Evolutionary conservation across 345 rosid genomes (phyloP).

Genomic region (Mercurialis annua): DNA sequence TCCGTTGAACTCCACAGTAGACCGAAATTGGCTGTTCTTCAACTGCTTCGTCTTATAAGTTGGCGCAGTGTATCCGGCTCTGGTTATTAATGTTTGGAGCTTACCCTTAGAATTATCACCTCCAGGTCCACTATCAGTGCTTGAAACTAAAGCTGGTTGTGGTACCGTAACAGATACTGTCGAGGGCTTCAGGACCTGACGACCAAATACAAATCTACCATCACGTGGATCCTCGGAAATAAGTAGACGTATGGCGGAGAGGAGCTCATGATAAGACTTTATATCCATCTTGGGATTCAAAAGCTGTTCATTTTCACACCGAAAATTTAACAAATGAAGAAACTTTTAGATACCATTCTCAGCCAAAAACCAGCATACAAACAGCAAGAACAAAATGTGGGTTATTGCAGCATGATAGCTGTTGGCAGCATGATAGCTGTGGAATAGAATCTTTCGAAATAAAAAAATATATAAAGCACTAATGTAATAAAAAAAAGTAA

Average conservation of each 20-base stretch:
- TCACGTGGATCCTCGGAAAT: constrained; percentile 58
- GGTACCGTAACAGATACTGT: constrained; percentile 30
- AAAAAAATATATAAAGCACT: background rate
- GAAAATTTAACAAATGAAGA: constrained; percentile 16
- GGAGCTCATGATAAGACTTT: constrained; percentile 48
- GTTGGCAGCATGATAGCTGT: background rate
- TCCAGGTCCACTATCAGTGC: constrained; percentile 73
- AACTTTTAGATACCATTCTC: constrained; percentile 15
- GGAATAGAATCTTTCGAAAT: background rate
- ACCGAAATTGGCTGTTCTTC: constrained; percentile 60
- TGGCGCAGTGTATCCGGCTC: constrained; percentile 75
- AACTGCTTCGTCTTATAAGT: constrained; percentile 69
- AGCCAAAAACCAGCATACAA: background rate
- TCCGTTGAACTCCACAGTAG: constrained; percentile 75
- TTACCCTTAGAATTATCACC: constrained; percentile 87
- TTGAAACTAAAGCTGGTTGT: constrained; percentile 39
- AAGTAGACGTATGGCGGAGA: constrained; percentile 54
- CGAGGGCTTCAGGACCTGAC: constrained; percentile 37
- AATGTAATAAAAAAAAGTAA: too few relatives aligned
- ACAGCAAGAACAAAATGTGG: background rate
- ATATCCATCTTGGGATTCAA: constrained; percentile 61
- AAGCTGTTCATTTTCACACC: constrained; percentile 45
- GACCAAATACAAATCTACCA: constrained; percentile 78
- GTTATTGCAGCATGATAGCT: background rate
- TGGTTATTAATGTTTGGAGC: constrained; percentile 80